These are phyloP conservation scores for Trichocladium antarcticum DNA, from an alignment of 495 filamentous ascomycete species.

Conservation along the genomic window DNA sequence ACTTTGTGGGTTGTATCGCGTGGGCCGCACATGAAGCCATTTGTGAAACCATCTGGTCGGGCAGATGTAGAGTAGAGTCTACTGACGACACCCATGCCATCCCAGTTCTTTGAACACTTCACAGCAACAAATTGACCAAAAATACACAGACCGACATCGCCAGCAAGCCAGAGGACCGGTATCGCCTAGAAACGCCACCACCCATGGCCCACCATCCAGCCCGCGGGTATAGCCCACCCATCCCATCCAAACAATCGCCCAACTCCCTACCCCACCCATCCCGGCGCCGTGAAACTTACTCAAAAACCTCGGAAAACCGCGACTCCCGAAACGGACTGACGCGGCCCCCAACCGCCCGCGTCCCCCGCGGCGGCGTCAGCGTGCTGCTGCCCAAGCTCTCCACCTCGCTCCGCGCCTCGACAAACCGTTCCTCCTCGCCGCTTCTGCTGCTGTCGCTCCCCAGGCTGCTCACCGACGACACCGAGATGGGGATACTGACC, in stretches of 20 bases:
- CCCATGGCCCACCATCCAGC: too few species aligned
- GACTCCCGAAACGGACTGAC: slow-evolving; percentile 36
- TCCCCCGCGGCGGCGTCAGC: slow-evolving; percentile 3
- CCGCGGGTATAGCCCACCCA: too few species aligned
- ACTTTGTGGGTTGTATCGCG: too few species aligned
- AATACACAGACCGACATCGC: too few species aligned
- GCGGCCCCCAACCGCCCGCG: slow-evolving; percentile 5
- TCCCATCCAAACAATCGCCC: not conserved
- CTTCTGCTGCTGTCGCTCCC: slow-evolving; percentile 5
- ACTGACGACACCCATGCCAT: too few species aligned
- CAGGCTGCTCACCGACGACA: slow-evolving; percentile 2
- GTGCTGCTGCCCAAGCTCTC: slow-evolving; percentile 12
- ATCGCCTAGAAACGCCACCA: too few species aligned
- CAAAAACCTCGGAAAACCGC: slow-evolving; percentile 29
- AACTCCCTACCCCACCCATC: not conserved
- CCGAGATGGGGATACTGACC: slow-evolving; percentile 1
- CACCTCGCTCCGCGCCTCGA: slow-evolving; percentile 14
- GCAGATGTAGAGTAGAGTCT: too few species aligned
- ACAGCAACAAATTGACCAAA: too few species aligned
- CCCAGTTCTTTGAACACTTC: too few species aligned
- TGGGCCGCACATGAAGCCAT: too few species aligned
- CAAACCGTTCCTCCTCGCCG: slow-evolving; percentile 16
- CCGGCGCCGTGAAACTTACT: slow-evolving; percentile 2
- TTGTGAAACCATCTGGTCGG: too few species aligned
- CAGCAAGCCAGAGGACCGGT: too few species aligned